Evolutionary conservation across 768 basidiomycete genomes (phyloP).

Genomic region (Pleurotus citrinopileatus): DNA sequence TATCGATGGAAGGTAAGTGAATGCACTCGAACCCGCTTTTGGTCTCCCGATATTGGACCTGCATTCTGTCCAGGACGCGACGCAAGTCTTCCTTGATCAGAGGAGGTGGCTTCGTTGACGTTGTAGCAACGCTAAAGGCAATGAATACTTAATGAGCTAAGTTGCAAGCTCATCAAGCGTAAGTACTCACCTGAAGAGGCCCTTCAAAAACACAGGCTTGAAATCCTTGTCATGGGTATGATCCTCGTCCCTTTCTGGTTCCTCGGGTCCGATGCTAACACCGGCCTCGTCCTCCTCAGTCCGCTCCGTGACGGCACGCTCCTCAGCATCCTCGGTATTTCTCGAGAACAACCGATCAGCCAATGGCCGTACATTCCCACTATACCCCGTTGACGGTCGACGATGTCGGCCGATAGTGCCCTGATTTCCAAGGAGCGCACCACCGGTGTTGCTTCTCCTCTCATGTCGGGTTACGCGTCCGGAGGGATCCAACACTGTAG

Average conservation of each 20-base stretch:
- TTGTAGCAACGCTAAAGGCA: slow-evolving; percentile 79
- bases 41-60: slow-evolving; percentile 90
- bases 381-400: slow-evolving; percentile 68
- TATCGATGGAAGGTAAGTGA: slow-evolving; percentile 90
- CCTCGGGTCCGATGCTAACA: slow-evolving; percentile 33
- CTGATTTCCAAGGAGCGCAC: slow-evolving; percentile 45
- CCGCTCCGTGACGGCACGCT: slow-evolving; percentile 42
- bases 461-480: slow-evolving; percentile 64
- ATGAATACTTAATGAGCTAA: slow-evolving; percentile 9
- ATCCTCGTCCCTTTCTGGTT: slow-evolving; percentile 46
- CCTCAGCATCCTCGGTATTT: slow-evolving; percentile 45
- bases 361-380: slow-evolving; percentile 30
- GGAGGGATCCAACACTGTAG: slow-evolving; percentile 72
- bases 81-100: slow-evolving; percentile 83
- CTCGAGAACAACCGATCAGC: slow-evolving; percentile 50
- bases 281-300: slow-evolving; percentile 30
- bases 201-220: slow-evolving; percentile 95
- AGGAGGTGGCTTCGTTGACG: slow-evolving; percentile 82
- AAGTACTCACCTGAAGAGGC: slow-evolving; percentile 77
- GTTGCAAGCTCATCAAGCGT: no score
- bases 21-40: slow-evolving; percentile 95
- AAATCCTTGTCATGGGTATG: slow-evolving; percentile 66
- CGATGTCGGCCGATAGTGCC: slow-evolving; percentile 68
- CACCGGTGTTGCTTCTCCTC: slow-evolving; percentile 75
- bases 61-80: slow-evolving; percentile 89